Base-by-base conservation (phyloP, 2,329 filamentous ascomycete genomes). In the Massarina eburnea region DNA sequence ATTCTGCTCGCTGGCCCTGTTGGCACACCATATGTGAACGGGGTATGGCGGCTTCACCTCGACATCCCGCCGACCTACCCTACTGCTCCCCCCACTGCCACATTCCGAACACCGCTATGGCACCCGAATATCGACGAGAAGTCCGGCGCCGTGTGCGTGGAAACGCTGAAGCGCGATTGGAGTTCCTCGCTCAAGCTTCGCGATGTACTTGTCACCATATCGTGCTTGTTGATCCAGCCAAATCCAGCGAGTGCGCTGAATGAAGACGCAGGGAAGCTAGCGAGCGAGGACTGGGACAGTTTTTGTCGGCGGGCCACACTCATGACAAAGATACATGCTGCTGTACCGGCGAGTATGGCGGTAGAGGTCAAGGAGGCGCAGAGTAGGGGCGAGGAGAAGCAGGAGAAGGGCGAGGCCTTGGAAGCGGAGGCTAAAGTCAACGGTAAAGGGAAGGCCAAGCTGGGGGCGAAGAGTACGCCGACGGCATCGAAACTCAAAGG, bases 131-230 rank as follows among this genome's bases (percentile, higher is more conserved):
- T 85, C 39, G 82, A 85, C 51, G 80, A 83, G 41, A 70, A 73
- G n/a, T 80, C 78, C 0, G 82, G 82, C 4, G 78, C 77, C 1
- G 80, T 85, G 3, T 85, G 82, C 49, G 80, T 85, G 3, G 82
- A 85, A 67, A 85, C 82, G 2, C 59, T 85, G 35, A 85, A 85
- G 68, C 73, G 80, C 37, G 82, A 84, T 55, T 85, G 82, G 82
- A 76, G 80, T 46, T 69, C 74, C 12, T 77, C 72, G 21, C 64
- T 85, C 51, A 84, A 80, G 20, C 60, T 85, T 39, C 70, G 79
- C 37, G 80, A 85, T 68, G 80, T 85, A 3, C 66, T 85, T 15
- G 66, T 77, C 18, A 72, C 81, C 0, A 84, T 85, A 45, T 79
- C 75, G 2, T 85, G 82, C 66, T 70, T 85, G 19, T 68, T 85